phyloP scores from a whole-genome alignment of 106 monocot genomes.

The Phalaenopsis equestris region DNA sequence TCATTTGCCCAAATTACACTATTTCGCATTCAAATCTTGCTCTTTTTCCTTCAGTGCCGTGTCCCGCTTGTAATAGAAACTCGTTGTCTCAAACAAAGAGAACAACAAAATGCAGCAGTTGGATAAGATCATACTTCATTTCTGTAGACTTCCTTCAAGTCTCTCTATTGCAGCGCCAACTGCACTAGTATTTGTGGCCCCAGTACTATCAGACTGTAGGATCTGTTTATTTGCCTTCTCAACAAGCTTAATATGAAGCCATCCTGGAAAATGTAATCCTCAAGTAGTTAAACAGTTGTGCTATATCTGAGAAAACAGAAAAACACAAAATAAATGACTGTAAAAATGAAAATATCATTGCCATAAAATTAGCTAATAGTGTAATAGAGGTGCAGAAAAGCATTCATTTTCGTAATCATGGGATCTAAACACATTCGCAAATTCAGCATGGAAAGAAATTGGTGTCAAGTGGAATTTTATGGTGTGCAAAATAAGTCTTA shows the following conservation, averaged over 20 bases:
- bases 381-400: not conserved
- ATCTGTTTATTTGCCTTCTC: slow-evolving; percentile 51
- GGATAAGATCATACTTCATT: slow-evolving; percentile 13
- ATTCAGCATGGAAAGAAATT: not conserved
- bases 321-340: not conserved
- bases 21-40: no score
- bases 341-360: not conserved
- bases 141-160: slow-evolving; percentile 53
- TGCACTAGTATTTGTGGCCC: slow-evolving; percentile 21
- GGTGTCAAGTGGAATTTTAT: not conserved
- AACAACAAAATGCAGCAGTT: not conserved
- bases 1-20: no score
- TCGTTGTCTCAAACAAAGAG: not conserved
- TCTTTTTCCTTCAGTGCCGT: no score
- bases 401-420: no score
- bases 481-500: not conserved
- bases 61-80: not conserved
- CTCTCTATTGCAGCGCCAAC: slow-evolving; percentile 87
- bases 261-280: slow-evolving; percentile 30
- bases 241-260: slow-evolving; percentile 65
- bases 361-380: not conserved
- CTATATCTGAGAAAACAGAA: not conserved
- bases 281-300: not conserved
- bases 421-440: no score
- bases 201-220: slow-evolving; percentile 12